Base-by-base conservation (phyloP, 257 asterid species). In the Fraxinus cuspidata region DNA sequence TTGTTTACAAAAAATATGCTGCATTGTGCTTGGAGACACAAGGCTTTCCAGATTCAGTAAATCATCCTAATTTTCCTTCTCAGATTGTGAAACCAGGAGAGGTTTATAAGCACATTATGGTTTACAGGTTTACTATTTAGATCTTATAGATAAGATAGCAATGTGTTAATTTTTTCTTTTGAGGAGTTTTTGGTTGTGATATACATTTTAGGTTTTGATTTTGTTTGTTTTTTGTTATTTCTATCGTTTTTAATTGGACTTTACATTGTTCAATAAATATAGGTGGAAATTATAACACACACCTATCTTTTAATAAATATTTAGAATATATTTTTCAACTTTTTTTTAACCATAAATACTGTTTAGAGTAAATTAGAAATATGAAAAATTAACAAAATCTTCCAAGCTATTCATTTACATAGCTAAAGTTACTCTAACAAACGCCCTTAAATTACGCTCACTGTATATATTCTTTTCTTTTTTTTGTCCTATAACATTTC, bases 11-110 rank as follows among this genome's bases (percentile, higher is more conserved):
- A 8, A 70, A 29, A 18, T 73, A 91, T 79, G 92, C 78, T 9
- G 99, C 79, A 0, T 71, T 92, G 5, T 88, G 93, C 76, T 79
- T 94, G 96, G 99, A 94, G 83, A 87, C 97, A 6, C 99, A 90
- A 27, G 98, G 98, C 3, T 94, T 91, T 31, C 99, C 99, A 0
- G 97, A 94, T 80, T 75, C 99, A 5, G 97, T 94, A 5, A 92
- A 94, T 75, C 98, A 85, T 35, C 96, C 85, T 0, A 84, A 86
- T 49, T 94, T 94, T 16, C 99, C 99, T 15, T 89, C 96, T 0
- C 96, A 92, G 84, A 83, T 92, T 83, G 94, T 95, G 53, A 79
- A 85, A 6, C 92, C 91, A 0, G 96, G 93, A 25, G 86, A 86
- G 74, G 82, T 25, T 4, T 91, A 94, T 66, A 29, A 51, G 75